Evolutionary conservation across 768 basidiomycete genomes (phyloP), one percentile per base, ranked within the genome.

Genomic region (Exidia glandulosa): DNA sequence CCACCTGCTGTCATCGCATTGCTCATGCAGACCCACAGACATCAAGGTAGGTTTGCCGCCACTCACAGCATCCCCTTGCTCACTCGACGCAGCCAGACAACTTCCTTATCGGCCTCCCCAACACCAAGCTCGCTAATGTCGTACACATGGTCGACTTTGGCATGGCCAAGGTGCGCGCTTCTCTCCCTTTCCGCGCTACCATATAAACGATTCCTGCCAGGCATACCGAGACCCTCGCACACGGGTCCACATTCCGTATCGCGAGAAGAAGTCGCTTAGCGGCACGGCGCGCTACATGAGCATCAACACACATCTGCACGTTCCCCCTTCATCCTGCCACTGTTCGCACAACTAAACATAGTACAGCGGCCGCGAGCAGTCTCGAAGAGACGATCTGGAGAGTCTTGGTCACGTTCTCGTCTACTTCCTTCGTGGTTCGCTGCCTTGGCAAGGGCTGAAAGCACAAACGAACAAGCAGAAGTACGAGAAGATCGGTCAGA

Each of bases 71-170:
- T 19, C 6, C 41, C 19, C 41, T n/a, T n/a, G n/a, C n/a, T n/a
- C n/a, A n/a, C n/a, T n/a, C n/a, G n/a, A n/a, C n/a, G n/a, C 16
- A 45, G 73, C 96, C 96, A 9, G 96, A 98, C 77, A 99, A 99
- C 75, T 99, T 99, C 72, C 82, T 99, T 65, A 88, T 98, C 70
- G 96, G 96, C 37, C 86, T 94, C 27, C 86, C 95, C 9, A 86
- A 85, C 37, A 96, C 92, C 27, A 97, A 97, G 76, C 84, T 80
- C 52, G 81, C 33, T 12, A 45, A 61, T 13, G 32, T 54, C 33
- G 59, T 69, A 23, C 60, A 69, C 37, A 63, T 70, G 48, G 60
- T 67, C 36, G 69, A 70, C 58, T 67, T 70, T 52, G 69, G 69
- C 4, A 48, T 62, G 2, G 48, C 63, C 3, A 60, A 61, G 41